Conservation (phyloP, 768 basidiomycete genomes). For the Boletus insuetus region DNA sequence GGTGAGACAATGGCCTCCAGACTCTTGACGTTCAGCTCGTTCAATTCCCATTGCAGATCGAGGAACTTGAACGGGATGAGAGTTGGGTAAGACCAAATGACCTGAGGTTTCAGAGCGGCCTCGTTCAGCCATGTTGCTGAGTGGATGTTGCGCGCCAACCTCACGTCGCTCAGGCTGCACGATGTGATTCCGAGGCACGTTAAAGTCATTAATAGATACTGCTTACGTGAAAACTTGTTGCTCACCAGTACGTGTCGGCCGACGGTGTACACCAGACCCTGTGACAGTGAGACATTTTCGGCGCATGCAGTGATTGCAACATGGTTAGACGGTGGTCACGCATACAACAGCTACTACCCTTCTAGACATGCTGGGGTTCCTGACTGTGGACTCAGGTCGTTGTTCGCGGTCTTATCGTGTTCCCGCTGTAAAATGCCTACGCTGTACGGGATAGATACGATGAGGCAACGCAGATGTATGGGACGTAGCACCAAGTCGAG, state of each 20-base stretch:
- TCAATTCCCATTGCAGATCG: neutral
- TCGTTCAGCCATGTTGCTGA: no score
- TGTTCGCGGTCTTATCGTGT: no score
- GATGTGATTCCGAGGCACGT: no score
- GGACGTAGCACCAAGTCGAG: conserved; percentile 62
- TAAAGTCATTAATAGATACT: no score
- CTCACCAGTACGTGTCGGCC: neutral
- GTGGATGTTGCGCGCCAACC: no score
- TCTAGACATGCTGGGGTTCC: no score
- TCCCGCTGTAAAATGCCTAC: conserved; percentile 40
- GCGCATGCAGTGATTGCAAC: no score
- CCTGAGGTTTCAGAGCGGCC: no score
- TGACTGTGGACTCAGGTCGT: no score
- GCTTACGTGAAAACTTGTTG: conserved; percentile 1
- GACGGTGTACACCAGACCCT: neutral
- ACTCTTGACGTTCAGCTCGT: conserved; percentile 2
- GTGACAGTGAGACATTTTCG: no score
- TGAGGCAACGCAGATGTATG: conserved; percentile 49
- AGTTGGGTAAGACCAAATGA: neutral
- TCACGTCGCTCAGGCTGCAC: neutral
- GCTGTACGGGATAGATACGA: conserved; percentile 61
- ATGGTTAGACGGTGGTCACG: no score
- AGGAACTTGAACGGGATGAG: neutral
- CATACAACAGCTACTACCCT: no score
- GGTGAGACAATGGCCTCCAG: neutral